Evolutionary conservation across 2,329 filamentous ascomycete species (phyloP).

Genomic region (Nannizziopsis barbatae): DNA sequence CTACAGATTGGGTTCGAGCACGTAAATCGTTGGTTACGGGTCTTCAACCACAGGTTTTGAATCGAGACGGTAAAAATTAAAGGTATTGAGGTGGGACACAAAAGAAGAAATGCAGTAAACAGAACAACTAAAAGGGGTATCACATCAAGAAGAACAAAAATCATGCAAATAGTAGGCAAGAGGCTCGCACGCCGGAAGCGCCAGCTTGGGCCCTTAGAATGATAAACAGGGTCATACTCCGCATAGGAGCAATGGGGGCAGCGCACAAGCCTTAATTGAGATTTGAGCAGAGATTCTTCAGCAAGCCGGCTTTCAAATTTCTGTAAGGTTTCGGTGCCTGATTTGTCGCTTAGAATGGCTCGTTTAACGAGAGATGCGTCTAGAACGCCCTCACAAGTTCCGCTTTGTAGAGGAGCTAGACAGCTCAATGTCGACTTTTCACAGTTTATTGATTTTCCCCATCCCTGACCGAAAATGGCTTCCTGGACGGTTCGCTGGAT

Average conservation of each 20-base stretch:
- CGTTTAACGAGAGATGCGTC: constrained; percentile 57
- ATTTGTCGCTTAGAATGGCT: constrained; percentile 58
- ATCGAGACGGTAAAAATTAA: constrained; percentile 50
- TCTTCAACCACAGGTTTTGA: constrained; percentile 55
- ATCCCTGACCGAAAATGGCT: constrained; percentile 85
- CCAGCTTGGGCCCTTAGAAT: constrained; percentile 44
- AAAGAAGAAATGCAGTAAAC: constrained; percentile 43
- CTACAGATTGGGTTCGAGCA: constrained; percentile 61
- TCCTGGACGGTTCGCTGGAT: constrained; percentile 73
- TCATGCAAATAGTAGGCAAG: constrained; percentile 42
- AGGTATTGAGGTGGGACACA: constrained; percentile 41
- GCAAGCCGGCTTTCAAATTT: constrained; percentile 71
- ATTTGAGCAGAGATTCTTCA: constrained; percentile 62
- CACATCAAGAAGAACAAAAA: constrained; percentile 34
- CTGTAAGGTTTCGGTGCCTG: constrained; percentile 58
- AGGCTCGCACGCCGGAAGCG: constrained; percentile 47
- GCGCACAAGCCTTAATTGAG: constrained; percentile 61
- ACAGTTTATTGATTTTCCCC: constrained; percentile 66
- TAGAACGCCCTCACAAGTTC: constrained; percentile 62
- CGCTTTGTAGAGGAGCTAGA: constrained; percentile 59
- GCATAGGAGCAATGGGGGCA: constrained; percentile 91
- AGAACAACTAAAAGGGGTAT: constrained; percentile 39
- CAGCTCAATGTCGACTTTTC: constrained; percentile 66
- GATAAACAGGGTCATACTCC: constrained; percentile 70
- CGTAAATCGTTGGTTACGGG: constrained; percentile 62